Conservation (phyloP, 352 stramenopile genomes). For the Elongisporangium anandrum region DNA sequence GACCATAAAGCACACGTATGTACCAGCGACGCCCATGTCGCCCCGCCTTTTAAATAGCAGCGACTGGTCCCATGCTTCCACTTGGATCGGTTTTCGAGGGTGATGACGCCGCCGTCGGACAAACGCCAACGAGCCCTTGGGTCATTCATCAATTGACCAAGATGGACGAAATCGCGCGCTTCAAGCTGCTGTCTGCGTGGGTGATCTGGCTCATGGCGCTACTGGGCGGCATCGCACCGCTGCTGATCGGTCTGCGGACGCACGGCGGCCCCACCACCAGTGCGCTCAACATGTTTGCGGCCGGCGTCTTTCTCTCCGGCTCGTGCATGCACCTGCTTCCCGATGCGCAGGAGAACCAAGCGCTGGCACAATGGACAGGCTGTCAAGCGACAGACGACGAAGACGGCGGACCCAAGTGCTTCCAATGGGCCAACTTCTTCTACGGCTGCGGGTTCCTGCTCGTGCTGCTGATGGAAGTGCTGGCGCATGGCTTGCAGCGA, state of each 20-base stretch:
- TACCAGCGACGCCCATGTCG: not conserved
- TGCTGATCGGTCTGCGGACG: conserved; percentile 35
- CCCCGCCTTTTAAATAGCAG: conserved; percentile 1
- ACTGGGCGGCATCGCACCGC: conserved; percentile 41
- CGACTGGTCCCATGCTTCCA: not conserved
- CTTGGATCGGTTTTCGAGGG: not conserved
- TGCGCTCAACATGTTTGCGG: conserved; percentile 78
- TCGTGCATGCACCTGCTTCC: conserved; percentile 79
- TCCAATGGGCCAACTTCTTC: conserved; percentile 80
- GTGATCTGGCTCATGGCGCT: conserved; percentile 61
- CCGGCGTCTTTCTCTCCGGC: conserved; percentile 73
- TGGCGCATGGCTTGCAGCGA: conserved; percentile 58
- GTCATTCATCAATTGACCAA: not conserved
- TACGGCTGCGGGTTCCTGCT: conserved; percentile 72
- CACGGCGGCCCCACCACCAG: conserved; percentile 38
- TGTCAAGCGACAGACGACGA: conserved; percentile 26
- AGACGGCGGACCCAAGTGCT: conserved; percentile 36
- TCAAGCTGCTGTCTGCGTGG: conserved; percentile 58
- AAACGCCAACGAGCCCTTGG: not conserved
- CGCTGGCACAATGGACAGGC: conserved; percentile 44
- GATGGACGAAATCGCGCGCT: conserved; percentile 45
- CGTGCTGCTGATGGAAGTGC: conserved; percentile 68
- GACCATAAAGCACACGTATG: no score
- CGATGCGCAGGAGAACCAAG: conserved; percentile 63
- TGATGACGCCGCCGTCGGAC: conserved; percentile 4